Conservation (phyloP, 2,329 filamentous ascomycete species). For the Didymella pinodella region DNA sequence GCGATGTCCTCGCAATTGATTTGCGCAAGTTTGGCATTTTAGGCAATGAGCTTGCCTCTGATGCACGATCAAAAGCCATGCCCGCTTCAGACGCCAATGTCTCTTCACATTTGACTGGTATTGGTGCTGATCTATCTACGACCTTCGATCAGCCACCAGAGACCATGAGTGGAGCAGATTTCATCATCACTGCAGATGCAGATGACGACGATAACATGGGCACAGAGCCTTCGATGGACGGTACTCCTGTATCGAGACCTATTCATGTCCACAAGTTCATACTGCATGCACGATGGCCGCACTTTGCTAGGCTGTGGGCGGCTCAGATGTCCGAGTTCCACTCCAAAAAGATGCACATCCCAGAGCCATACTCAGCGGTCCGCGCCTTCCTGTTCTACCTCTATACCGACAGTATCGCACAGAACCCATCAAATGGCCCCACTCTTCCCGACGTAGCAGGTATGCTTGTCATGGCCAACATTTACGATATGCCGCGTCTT, state of each 20-base stretch:
- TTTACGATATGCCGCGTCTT: constrained; percentile 95
- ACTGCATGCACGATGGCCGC: constrained; percentile 92
- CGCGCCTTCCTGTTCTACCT: constrained; percentile 95
- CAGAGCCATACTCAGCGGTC: constrained; percentile 92
- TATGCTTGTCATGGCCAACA: constrained; percentile 95
- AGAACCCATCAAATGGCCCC: constrained; percentile 57
- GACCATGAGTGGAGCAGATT: constrained; percentile 85
- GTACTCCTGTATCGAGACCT: constrained; percentile 65
- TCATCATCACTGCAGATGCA: constrained; percentile 86
- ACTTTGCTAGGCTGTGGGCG: constrained; percentile 90
- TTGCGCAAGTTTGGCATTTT: constrained; percentile 89
- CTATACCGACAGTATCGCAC: constrained; percentile 88
- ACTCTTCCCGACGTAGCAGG: constrained; percentile 86
- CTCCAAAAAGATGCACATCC: constrained; percentile 96
- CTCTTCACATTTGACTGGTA: constrained; percentile 63
- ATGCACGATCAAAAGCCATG: constrained; percentile 53
- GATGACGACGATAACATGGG: constrained; percentile 76
- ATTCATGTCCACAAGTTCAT: constrained; percentile 97
- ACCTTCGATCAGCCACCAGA: constrained; percentile 90
- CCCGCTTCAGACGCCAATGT: constrained; percentile 63
- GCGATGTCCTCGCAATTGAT: constrained; percentile 93
- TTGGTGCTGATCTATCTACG: constrained; percentile 84
- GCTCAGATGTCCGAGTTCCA: constrained; percentile 98
- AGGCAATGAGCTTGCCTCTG: constrained; percentile 71
- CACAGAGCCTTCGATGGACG: constrained; percentile 51